Evolutionary conservation across 2,329 filamentous ascomycete genomes (phyloP).

Genomic region (Lachnellula cervina): DNA sequence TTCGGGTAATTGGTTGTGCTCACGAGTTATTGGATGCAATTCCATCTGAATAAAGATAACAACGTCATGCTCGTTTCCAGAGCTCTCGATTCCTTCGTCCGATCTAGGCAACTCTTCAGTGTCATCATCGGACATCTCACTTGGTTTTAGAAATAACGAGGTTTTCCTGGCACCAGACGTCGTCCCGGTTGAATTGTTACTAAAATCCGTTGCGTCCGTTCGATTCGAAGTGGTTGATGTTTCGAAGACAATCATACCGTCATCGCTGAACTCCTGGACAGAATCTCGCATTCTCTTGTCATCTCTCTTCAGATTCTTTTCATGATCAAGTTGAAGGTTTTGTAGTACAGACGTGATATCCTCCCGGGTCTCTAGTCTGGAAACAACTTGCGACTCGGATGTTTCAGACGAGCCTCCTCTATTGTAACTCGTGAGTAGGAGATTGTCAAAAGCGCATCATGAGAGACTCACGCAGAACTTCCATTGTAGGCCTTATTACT

Average conservation of each 20-base stretch:
- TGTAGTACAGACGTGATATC: not conserved
- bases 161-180: not conserved
- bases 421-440: not conserved
- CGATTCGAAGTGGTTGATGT: not conserved
- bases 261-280: not conserved
- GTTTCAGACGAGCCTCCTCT: not conserved
- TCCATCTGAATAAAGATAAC: conserved; percentile 47
- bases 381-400: not conserved
- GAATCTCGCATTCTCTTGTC: not conserved
- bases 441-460: not conserved
- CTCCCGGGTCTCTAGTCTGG: not conserved
- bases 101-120: conserved; percentile 11
- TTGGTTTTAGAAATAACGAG: conserved; percentile 8
- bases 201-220: not conserved
- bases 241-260: conserved; percentile 2
- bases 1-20: no score
- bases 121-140: conserved; percentile 7
- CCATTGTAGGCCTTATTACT: not conserved
- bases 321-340: not conserved
- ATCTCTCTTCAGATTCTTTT: conserved; percentile 3
- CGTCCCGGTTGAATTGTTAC: not conserved
- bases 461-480: not conserved
- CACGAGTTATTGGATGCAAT: conserved; percentile 52
- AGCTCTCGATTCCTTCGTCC: not conserved
- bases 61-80: conserved; percentile 14